Evolutionary conservation across 495 filamentous ascomycete species (phyloP).

Genomic region (Paragyromitra xinjiangensis): DNA sequence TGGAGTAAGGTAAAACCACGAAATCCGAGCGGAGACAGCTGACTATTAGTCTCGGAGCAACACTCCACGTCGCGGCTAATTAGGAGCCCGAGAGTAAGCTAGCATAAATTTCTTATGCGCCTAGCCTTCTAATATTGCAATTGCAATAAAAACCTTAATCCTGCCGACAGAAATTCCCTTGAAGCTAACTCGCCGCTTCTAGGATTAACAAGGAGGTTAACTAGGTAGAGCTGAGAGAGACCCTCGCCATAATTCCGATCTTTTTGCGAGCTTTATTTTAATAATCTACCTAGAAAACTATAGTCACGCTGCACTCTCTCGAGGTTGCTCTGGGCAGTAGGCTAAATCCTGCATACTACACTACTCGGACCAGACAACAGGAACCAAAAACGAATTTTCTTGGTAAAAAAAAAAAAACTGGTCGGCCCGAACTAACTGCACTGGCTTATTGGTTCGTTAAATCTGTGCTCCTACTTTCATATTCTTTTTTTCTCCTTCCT

Average conservation of each 20-base stretch:
- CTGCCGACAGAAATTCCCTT: neutral
- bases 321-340: neutral
- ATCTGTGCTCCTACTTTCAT: neutral
- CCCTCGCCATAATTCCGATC: neutral
- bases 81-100: neutral
- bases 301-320: neutral
- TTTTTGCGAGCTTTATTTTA: neutral
- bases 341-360: neutral
- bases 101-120: neutral
- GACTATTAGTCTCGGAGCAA: conserved; percentile 19
- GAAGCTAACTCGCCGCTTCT: conserved; percentile 8
- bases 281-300: neutral
- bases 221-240: neutral
- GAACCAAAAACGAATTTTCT: neutral
- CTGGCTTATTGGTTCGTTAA: neutral
- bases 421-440: neutral
- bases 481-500: neutral
- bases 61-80: neutral
- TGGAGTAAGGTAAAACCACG: neutral
- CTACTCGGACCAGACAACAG: neutral
- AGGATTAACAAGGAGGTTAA: neutral
- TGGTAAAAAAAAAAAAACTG: neutral
- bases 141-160: neutral
- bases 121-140: neutral
- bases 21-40: neutral